phyloP scores from a whole-genome alignment of 495 filamentous ascomycete species.

The Immersiella caudata region DNA sequence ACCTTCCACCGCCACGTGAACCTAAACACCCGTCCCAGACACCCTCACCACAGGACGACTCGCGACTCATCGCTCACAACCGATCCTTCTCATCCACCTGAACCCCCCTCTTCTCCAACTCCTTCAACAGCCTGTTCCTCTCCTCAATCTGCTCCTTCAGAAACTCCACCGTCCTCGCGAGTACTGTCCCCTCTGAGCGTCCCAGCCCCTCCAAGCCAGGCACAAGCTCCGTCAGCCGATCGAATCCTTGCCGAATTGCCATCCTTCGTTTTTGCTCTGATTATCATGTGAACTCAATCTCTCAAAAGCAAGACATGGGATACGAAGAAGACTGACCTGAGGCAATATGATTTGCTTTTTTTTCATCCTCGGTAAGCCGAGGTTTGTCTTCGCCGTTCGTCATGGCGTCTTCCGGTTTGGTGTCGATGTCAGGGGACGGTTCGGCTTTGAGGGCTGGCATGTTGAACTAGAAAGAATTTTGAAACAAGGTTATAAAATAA shows the following conservation, averaged over 20 bases:
- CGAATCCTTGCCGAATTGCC: conserved; percentile 85
- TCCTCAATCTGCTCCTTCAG: conserved; percentile 67
- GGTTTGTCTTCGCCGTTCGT: conserved; percentile 58
- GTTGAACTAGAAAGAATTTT: neutral
- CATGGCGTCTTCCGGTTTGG: conserved; percentile 12
- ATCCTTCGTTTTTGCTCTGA: conserved; percentile 84
- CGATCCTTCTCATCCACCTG: conserved; percentile 26
- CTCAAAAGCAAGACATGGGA: no score
- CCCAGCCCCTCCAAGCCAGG: conserved; percentile 83
- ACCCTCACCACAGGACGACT: neutral
- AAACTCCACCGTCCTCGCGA: conserved; percentile 74
- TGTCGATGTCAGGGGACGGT: neutral
- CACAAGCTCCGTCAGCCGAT: conserved; percentile 78
- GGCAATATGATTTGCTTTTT: conserved; percentile 88
- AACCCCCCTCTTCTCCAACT: conserved; percentile 30
- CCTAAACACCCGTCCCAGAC: no score
- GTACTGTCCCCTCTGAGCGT: conserved; percentile 80
- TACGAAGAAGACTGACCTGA: conserved; percentile 49
- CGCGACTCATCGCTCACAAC: conserved; percentile 21
- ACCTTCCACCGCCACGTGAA: no score
- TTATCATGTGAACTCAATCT: no score
- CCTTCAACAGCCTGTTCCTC: conserved; percentile 58
- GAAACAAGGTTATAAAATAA: no score
- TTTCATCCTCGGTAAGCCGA: conserved; percentile 82
- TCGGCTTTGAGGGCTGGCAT: neutral